Evolutionary conservation across 768 basidiomycete species (phyloP).

Genomic region (Pulveroboletus sp.): DNA sequence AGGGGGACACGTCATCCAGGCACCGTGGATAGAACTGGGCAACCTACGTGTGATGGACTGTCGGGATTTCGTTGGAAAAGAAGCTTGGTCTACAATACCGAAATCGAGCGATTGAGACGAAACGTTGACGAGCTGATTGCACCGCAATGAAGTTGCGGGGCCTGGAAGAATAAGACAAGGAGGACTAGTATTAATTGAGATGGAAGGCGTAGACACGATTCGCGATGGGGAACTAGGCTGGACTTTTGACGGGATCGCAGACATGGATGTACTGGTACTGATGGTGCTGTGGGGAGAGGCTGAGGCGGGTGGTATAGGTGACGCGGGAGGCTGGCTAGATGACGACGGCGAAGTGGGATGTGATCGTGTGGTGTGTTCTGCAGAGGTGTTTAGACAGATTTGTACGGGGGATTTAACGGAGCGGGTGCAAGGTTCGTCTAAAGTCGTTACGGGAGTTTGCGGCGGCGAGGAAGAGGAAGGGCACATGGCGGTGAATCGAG

Average conservation of each 20-base stretch:
- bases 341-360: constrained; percentile 11
- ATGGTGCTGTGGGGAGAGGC: constrained; percentile 6
- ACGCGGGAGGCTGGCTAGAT: constrained; percentile 14
- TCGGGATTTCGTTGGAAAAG: constrained; percentile 5
- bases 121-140: constrained; percentile 7
- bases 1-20: constrained; percentile 3
- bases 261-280: constrained; percentile 14
- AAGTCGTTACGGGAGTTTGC: constrained; percentile 20
- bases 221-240: constrained; percentile 21
- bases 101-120: constrained; percentile 11
- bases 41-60: constrained; percentile 27
- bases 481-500: constrained; percentile 28
- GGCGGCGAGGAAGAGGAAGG: constrained; percentile 22
- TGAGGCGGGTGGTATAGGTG: constrained; percentile 14
- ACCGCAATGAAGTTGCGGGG: constrained; percentile 1
- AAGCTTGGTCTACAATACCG: constrained; percentile 9
- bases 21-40: background rate
- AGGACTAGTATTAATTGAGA: constrained; percentile 9
- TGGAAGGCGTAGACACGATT: constrained; percentile 7
- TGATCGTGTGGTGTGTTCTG: constrained; percentile 3
- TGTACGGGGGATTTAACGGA: background rate
- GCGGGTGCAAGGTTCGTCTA: constrained; percentile 9
- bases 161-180: constrained; percentile 22
- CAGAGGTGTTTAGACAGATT: background rate
- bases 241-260: constrained; percentile 14